Evolutionary conservation across 2,329 filamentous ascomycete species (phyloP).

Genomic region (Chrysosporium keratinophilum): DNA sequence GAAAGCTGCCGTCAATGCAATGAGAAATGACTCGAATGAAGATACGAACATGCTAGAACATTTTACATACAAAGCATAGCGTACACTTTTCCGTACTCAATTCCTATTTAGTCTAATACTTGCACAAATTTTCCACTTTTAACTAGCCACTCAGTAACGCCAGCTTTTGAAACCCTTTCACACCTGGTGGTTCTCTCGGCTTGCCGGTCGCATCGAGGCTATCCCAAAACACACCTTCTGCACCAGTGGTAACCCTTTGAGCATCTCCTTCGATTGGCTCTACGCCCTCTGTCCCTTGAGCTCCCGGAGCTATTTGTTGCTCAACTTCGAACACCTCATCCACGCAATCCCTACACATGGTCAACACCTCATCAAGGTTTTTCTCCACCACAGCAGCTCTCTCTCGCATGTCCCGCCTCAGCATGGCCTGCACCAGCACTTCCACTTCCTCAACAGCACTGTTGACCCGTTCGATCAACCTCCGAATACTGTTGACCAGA

Average conservation of each 20-base stretch:
- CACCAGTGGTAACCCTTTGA: constrained; percentile 19
- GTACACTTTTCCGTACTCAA: constrained; percentile 2
- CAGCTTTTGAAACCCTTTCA: constrained; percentile 40
- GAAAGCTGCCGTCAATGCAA: background rate
- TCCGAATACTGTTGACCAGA: constrained; percentile 72
- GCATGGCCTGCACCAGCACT: constrained; percentile 63
- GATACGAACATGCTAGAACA: constrained; percentile 1
- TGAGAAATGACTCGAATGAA: constrained; percentile 1
- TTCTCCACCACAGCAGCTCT: constrained; percentile 66
- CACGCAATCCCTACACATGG: constrained; percentile 56
- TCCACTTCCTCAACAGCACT: constrained; percentile 60
- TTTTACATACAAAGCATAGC: background rate
- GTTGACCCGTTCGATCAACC: constrained; percentile 75
- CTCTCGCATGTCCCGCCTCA: constrained; percentile 77
- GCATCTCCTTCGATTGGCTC: constrained; percentile 17
- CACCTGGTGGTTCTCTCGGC: constrained; percentile 40
- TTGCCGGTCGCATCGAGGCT: constrained; percentile 31
- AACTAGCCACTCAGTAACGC: constrained; percentile 25
- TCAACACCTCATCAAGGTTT: constrained; percentile 63
- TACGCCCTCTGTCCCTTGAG: constrained; percentile 20
- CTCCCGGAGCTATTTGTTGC: constrained; percentile 19
- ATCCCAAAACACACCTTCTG: constrained; percentile 33
- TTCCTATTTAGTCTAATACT: background rate
- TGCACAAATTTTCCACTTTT: background rate
- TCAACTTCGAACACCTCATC: constrained; percentile 55